Percentiles rank a stretch among this genome's conserved stretches.
Evolutionary conservation across 2,329 filamentous ascomycete species (phyloP).

Genomic region (Basipetospora chlamydospora): DNA sequence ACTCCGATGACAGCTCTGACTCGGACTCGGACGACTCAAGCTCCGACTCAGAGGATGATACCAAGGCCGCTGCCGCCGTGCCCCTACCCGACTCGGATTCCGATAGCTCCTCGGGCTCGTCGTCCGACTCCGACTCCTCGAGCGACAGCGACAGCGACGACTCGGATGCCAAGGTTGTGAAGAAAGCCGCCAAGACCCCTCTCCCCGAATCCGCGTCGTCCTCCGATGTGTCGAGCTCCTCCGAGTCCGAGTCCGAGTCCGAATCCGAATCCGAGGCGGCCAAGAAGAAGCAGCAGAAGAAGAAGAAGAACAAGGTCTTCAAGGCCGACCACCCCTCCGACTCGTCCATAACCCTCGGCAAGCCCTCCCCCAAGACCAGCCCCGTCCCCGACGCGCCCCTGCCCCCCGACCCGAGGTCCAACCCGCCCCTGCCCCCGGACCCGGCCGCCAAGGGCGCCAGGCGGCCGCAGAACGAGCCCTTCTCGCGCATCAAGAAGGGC

Average conservation of each 20-base stretch:
- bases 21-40: constrained; percentile 10
- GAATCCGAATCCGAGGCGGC: constrained; percentile 10
- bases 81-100: constrained; percentile 8
- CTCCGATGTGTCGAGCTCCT: constrained; percentile 17
- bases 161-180: constrained; percentile 13
- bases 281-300: constrained; percentile 11
- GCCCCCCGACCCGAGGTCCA: constrained; percentile 12
- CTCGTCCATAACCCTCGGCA: constrained; percentile 35
- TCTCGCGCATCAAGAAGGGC: constrained; percentile 61
- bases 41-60: constrained; percentile 12
- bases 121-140: constrained; percentile 20
- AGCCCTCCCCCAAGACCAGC: constrained; percentile 34
- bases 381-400: constrained; percentile 21
- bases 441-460: constrained; percentile 29
- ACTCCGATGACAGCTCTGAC: constrained; percentile 9
- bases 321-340: constrained; percentile 24
- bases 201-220: constrained; percentile 26
- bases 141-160: constrained; percentile 24
- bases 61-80: constrained; percentile 6
- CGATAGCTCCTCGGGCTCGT: constrained; percentile 15
- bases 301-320: constrained; percentile 16
- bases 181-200: constrained; percentile 24
- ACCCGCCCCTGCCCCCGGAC: constrained; percentile 39
- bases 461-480: constrained; percentile 51
- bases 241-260: constrained; percentile 14